phyloP scores from a whole-genome alignment of 2,329 filamentous ascomycete species.

The Leptographium procerum region DNA sequence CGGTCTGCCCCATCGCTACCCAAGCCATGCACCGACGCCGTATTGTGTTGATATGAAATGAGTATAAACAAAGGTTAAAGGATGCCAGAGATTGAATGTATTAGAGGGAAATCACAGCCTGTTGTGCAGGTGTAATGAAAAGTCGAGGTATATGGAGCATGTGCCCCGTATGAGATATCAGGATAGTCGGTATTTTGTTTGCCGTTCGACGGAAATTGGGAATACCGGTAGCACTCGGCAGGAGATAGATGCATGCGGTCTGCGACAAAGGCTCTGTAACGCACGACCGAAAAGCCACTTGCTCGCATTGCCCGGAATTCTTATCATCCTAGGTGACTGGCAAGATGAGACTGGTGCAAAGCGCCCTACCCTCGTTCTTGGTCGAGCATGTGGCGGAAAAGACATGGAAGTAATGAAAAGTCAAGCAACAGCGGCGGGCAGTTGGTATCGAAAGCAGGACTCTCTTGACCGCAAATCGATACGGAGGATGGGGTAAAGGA shows the following conservation, averaged over 20 bases:
- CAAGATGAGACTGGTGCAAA: too few species aligned
- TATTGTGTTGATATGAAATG: neutral
- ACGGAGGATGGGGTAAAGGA: too few species aligned
- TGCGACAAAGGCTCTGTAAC: neutral
- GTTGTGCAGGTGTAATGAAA: neutral
- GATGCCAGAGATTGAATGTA: too few species aligned
- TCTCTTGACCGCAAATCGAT: too few species aligned
- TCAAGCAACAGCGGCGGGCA: neutral
- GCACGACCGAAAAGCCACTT: neutral
- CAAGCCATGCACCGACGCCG: constrained; percentile 1
- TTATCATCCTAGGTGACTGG: neutral
- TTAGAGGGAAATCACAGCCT: neutral
- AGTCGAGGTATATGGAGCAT: neutral
- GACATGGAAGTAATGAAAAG: neutral
- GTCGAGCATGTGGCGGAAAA: neutral
- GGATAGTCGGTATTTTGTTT: neutral
- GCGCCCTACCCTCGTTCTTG: neutral
- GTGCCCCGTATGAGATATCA: neutral
- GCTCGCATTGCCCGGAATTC: neutral
- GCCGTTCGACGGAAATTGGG: neutral
- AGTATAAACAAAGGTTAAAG: neutral
- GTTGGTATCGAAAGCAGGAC: neutral
- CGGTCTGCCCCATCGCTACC: constrained; percentile 2
- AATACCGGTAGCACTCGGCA: neutral
- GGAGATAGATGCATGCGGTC: neutral